Base-by-base conservation (phyloP, 23 red algal species). In the Gracilaria vermiculophylla region DNA sequence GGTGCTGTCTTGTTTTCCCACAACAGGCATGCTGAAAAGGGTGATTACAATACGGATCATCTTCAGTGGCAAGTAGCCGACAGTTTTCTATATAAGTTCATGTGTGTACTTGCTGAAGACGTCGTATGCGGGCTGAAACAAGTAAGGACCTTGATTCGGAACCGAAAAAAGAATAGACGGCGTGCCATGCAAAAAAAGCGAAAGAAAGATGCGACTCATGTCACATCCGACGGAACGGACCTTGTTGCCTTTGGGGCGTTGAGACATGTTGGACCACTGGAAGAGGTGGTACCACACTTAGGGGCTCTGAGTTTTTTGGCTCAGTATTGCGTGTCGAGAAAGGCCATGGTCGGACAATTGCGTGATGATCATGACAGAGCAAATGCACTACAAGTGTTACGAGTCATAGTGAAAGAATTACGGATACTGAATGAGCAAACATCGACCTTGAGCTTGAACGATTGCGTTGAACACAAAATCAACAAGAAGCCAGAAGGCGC, bases 141-240 rank as follows among this genome's bases (percentile, higher is more conserved):
- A 16, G 67, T 74, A 21, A 56, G 45, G 31, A 55, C 37, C 43
- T 8, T 52, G 10, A 17, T 75, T 52, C 60, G 64, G 39, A 52
- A 35, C 20, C 20, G 82, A 51, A 71, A 75, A 52, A 86, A 36
- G 69, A 86, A 86, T 35, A 70, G 82, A 53, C 82, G 82, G n/a
- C 58, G 82, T 28, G 21, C 64, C 21, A 75, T 40, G 12, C 82
- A 86, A 48, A 86, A 86, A 17, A 86, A 86, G 45, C 58, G 82
- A 21, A 62, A 66, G 29, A 34, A 33, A 16, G 82, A 86, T 45
- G 33, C 44, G 8, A 51, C 20, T 53, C 24, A 37, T 58, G 7
- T 32, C 36, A 35, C 13, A 29, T 27, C 41, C 51, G 64, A 71
- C 32, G 32, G 41, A 37, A 39, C 43, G 43, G 67, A 53, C 20